phyloP scores from a whole-genome alignment of 192 early-diverging fungal genomes.

The Allomyces javanicus region DNA sequence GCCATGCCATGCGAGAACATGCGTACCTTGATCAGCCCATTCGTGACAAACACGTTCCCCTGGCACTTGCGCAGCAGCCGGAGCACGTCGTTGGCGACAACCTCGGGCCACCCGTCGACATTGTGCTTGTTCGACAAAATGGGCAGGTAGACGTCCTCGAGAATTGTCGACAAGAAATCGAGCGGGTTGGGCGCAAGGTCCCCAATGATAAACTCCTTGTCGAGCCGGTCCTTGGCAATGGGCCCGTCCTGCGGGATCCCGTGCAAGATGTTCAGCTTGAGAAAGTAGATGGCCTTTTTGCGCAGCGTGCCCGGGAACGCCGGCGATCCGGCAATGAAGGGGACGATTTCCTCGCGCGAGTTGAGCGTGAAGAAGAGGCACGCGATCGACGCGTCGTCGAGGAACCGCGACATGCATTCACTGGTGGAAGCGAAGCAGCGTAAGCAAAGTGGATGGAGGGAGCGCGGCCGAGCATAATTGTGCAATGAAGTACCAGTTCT shows the following conservation, averaged over 20 bases:
- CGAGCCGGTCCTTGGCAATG: slow-evolving; percentile 29
- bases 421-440: slow-evolving; percentile 4
- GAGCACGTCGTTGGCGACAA: slow-evolving; percentile 43
- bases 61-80: slow-evolving; percentile 40
- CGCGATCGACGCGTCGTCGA: slow-evolving; percentile 25
- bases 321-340: slow-evolving; percentile 12
- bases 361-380: slow-evolving; percentile 40
- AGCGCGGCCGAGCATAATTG: background rate
- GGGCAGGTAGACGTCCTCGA: slow-evolving; percentile 45
- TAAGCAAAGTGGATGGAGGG: too few relatives aligned
- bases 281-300: slow-evolving; percentile 36
- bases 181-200: slow-evolving; percentile 37
- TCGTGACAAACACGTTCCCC: slow-evolving; percentile 43
- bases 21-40: slow-evolving; percentile 40
- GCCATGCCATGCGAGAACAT: background rate
- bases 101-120: slow-evolving; percentile 44
- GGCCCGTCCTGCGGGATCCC: slow-evolving; percentile 6
- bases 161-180: slow-evolving; percentile 28
- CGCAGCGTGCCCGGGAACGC: slow-evolving; percentile 31
- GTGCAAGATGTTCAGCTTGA: slow-evolving; percentile 21
- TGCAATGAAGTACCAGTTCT: slow-evolving; percentile 22
- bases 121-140: slow-evolving; percentile 40
- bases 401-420: slow-evolving; percentile 32
- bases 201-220: slow-evolving; percentile 34
- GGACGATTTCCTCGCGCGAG: slow-evolving; percentile 34